Evolutionary conservation across 345 rosid genomes (phyloP), one percentile per base, ranked within the genome.

Genomic region (Trapa bicornis): DNA sequence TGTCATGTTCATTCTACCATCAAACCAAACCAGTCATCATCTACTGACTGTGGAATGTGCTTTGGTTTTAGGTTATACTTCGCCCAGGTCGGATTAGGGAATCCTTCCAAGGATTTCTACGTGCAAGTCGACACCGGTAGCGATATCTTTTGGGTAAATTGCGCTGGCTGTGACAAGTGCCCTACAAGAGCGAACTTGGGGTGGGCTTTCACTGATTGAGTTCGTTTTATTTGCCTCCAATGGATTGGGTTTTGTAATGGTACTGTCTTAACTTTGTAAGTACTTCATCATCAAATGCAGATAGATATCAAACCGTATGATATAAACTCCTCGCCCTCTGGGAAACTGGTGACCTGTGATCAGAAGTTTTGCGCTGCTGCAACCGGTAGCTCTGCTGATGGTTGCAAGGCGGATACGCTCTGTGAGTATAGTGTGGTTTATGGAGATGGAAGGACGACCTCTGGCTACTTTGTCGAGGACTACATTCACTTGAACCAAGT

Each of bases 81-180:
- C 67, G 79, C 94, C 5, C 81, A 73, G 75, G 82, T 90, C 73
- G 85, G 83, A 61, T 71, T 93, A 1, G 98, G 97, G 56, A 73
- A 74, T 13, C 98, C 98, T 39, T 64, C 97, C 62, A 80, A 81
- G 73, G 94, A 89, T 37, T 87, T 81, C 69, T 80, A 75, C 45
- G 98, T 93, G 48, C 98, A 92, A 82, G 89, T 92, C 65, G 98
- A 92, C 61, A 89, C 97, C 11, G 97, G 98, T 68, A 92, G 97
- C 76, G 98, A 92, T 78, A 78, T 85, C 75, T 78, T 93, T 6
- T 93, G 98, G 98, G 86, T 93, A 54, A 93, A 90, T 71, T 86
- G 97, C 47, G 73, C 47, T 32, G 87, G 77, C 12, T 93, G 98
- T 47, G 63, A 66, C 36, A 87, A 73, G 62, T 93, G 98, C 74